Conservation (phyloP, 2,329 filamentous ascomycete genomes). For the Pyricularia pennisetigena region DNA sequence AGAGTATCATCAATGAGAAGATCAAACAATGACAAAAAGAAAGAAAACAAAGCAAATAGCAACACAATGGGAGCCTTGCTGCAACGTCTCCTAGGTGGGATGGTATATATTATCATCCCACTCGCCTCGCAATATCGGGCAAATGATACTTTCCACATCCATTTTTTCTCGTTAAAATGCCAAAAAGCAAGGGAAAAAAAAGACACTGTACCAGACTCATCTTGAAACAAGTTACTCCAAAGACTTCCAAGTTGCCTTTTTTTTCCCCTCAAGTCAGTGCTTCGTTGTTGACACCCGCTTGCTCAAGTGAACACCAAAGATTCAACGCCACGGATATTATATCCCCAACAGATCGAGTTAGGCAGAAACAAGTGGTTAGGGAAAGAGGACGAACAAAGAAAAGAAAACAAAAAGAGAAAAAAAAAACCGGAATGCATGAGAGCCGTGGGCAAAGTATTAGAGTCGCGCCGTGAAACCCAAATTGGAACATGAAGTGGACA, state of each 20-base stretch:
- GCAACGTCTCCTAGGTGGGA: background rate
- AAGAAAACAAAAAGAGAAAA: conserved; percentile 8
- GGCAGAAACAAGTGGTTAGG: background rate
- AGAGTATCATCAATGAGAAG: background rate
- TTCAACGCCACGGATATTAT: background rate
- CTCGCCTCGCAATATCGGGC: background rate
- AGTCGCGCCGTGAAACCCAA: background rate
- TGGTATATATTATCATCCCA: background rate
- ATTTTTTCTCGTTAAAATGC: background rate
- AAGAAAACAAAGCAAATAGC: background rate
- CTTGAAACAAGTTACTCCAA: background rate
- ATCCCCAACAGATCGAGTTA: background rate
- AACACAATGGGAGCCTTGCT: background rate
- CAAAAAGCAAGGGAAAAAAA: background rate
- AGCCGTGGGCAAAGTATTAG: background rate
- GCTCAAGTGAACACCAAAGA: background rate
- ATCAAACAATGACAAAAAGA: conserved; percentile 1
- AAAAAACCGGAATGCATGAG: background rate
- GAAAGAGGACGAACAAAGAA: conserved; percentile 6
- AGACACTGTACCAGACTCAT: background rate
- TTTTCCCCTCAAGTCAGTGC: background rate
- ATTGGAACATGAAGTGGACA: background rate
- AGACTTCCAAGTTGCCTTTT: background rate
- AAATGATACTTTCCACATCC: background rate
- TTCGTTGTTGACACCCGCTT: background rate